phyloP scores from a whole-genome alignment of 2,329 filamentous ascomycete genomes.

The Aspergillus luchuensis region DNA sequence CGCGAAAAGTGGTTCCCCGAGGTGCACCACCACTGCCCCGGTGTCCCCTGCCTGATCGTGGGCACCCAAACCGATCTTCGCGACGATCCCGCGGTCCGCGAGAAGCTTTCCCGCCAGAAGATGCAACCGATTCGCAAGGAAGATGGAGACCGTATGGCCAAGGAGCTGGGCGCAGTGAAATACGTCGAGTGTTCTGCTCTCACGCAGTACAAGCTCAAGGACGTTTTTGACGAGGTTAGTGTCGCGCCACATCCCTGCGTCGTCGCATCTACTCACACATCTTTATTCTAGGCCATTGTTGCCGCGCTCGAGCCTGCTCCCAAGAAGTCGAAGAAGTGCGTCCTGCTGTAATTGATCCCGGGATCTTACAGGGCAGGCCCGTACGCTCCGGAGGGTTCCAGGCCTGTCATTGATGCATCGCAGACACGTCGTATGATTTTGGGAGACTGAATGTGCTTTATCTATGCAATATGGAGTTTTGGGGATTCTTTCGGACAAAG shows the following conservation, averaged over 20 bases:
- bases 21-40: constrained; percentile 97
- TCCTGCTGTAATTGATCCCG: constrained; percentile 60
- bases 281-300: constrained; percentile 74
- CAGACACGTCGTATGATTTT: constrained; percentile 18
- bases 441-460: constrained; percentile 15
- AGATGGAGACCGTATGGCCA: constrained; percentile 94
- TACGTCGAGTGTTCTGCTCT: constrained; percentile 98
- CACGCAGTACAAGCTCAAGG: constrained; percentile 98
- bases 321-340: constrained; percentile 77
- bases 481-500: constrained; percentile 8
- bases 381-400: constrained; percentile 12
- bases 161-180: constrained; percentile 95
- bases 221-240: constrained; percentile 96
- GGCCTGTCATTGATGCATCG: constrained; percentile 7
- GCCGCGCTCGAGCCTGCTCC: constrained; percentile 85
- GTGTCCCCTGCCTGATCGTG: constrained; percentile 95
- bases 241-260: background rate
- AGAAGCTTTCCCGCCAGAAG: constrained; percentile 94
- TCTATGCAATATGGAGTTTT: constrained; percentile 13
- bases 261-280: constrained; percentile 6
- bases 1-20: constrained; percentile 99
- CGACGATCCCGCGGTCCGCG: constrained; percentile 80
- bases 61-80: constrained; percentile 96
- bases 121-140: constrained; percentile 91
- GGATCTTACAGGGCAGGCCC: constrained; percentile 14